These are phyloP conservation scores for Ceratocystis papillata DNA, from an alignment of 2,329 filamentous ascomycete species.

Conservation along the genomic window DNA sequence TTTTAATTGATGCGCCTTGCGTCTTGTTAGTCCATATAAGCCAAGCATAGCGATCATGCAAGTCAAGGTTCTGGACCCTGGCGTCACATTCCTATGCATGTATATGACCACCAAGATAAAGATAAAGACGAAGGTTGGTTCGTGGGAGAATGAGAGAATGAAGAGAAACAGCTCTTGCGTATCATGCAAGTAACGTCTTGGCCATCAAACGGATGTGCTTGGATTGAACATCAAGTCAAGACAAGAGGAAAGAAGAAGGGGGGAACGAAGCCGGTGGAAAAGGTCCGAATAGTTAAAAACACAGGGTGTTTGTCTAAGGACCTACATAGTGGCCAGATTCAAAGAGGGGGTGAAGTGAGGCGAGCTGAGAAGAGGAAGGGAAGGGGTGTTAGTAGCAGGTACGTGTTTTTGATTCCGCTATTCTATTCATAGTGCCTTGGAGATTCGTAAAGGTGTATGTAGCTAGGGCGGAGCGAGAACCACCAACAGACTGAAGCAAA, in stretches of 20 bases:
- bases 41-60: too few relatives aligned
- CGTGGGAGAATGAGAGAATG: not conserved
- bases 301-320: not conserved
- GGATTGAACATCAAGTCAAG: not conserved
- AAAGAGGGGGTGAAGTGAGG: not conserved
- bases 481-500: too few relatives aligned
- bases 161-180: not conserved
- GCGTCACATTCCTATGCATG: too few relatives aligned
- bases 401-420: not conserved
- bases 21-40: too few relatives aligned
- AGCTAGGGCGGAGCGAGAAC: not conserved
- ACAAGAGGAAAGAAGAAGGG: not conserved
- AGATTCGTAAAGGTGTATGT: not conserved
- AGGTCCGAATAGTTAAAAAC: slow-evolving; percentile 1
- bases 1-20: too few relatives aligned
- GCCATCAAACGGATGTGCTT: not conserved
- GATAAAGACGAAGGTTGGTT: not conserved
- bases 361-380: not conserved
- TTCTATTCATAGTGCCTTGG: not conserved
- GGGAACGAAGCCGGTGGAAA: not conserved
- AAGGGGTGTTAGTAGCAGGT: not conserved
- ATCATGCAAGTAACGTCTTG: not conserved
- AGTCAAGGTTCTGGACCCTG: too few relatives aligned
- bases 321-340: not conserved
- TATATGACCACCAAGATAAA: too few relatives aligned